Base-by-base conservation (phyloP, 345 rosid genomes). In the Rubroshorea leprosula region DNA sequence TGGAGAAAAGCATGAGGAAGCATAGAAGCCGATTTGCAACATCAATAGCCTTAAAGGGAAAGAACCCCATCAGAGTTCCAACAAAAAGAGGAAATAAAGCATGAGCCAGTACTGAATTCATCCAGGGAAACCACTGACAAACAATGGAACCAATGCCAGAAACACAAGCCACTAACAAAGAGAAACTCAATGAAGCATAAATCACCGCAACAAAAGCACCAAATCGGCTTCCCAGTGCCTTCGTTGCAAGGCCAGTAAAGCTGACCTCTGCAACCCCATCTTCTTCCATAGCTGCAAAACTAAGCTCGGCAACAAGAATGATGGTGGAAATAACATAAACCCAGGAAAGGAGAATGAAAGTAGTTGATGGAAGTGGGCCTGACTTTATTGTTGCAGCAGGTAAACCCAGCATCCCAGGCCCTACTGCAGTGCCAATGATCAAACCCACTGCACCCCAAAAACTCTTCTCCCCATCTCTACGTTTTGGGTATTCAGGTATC, bases 391-490 rank as follows among this genome's bases (percentile, higher is more conserved):
- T 91, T 61, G 87, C 82, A 35, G 92, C 88, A 9, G 96, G 98
- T 50, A 91, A 82, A 48, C 90, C 90, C 46, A 86, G 77, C 92
- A 88, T 88, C 18, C 96, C 98, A 11, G 96, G 95, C 35, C 98
- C 96, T 4, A 88, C 96, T 38, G 98, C 96, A 25, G 92, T 88
- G 57, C 98, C 96, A 48, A 91, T 72, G 57, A 91, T 86, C 71
- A 91, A 86, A 75, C 76, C 78, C 51, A 91, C 92, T 54, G 92
- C 96, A 68, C 92, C 96, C 98, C 96, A 91, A 68, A 88, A 91
- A 68, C 71, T 86, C 70, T 80, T 85, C 57, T 72, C 77, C 5
- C 69, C 57, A 0, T 21, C 58, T n/a, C 60, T 44, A 45, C 59
- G 54, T 6, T 49, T 67, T 23, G 71, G 41, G 23, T 16, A 57